These are phyloP conservation scores for Paramecium octaurelia DNA, from an alignment of 73 alveolate species.

Conservation along the genomic window DNA sequence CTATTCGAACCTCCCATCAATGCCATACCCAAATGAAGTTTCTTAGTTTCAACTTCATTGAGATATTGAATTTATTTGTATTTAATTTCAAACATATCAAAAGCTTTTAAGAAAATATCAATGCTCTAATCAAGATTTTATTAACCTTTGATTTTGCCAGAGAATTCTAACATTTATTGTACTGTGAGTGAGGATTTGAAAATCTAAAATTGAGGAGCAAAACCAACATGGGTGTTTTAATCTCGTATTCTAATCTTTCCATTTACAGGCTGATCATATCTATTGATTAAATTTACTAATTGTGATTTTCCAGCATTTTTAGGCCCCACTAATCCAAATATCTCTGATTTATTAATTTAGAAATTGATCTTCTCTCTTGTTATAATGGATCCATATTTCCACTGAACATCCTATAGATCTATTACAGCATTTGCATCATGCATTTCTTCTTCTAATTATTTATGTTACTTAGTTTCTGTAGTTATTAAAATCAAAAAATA, in stretches of 20 bases:
- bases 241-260: not conserved
- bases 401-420: conserved; percentile 57
- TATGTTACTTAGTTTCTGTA: not conserved
- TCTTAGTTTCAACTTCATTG: not conserved
- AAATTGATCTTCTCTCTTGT: not conserved
- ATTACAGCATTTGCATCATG: not conserved
- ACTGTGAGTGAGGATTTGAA: not conserved
- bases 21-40: not conserved
- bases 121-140: not conserved
- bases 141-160: not conserved
- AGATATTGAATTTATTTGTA: not conserved
- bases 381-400: not conserved
- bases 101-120: not conserved
- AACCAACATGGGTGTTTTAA: not conserved
- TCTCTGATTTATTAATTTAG: not conserved
- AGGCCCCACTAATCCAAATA: not conserved
- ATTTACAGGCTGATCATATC: not conserved
- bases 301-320: not conserved
- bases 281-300: not conserved
- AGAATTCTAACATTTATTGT: not conserved
- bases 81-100: not conserved
- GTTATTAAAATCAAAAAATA: not conserved
- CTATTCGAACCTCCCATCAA: not conserved
- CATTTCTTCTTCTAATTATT: not conserved
- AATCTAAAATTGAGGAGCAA: not conserved